Base-by-base conservation (phyloP, 805 yeast species). In the Monosporozyma yasuniensis region DNA sequence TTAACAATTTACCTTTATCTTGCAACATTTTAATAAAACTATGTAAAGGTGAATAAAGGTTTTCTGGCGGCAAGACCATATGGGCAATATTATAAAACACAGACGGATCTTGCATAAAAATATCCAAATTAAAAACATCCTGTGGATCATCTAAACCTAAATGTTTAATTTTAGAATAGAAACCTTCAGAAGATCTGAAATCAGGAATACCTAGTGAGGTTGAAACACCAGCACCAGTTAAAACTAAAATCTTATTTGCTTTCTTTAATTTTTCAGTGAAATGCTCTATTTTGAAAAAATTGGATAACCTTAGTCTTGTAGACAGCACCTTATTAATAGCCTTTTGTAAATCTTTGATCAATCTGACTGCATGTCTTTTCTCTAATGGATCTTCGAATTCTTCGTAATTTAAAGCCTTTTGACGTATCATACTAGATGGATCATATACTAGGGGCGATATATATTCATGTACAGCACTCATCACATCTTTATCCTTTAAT, bases 161-260 rank as follows among this genome's bases (percentile, higher is more conserved):
- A 58, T 77, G 76, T 47, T 75, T 74, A 56, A 90, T 75, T 58
- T 77, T 78, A 1, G 87, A 74, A 66, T 89, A 89, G 49, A 89
- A 77, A 46, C 97, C 97, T 55, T 82, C 75, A n/a, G 87, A 80
- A 0, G 96, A 87, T 62, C 97, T 76, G 68, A 89, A 88, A 68
- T 88, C 96, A 0, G 96, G 96, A 49, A 88, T 89, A 7, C 96
- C 96, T 48, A 88, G 68, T 1, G 88, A 80, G 2, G 96, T 88
- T 34, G 95, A 85, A 49, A 89, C 87, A 22, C 97, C 97, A 0
- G 97, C 97, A 14, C 97, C 97, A 0, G 96, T 87, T 21, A 89
- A 64, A 0, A 89, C 89, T 51, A 90, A 60, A 10, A 89, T 74
- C 39, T 79, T 82, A 12, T 73, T 61, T 0, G 93, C 78, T 6